phyloP scores from a whole-genome alignment of 768 basidiomycete species.

The Lactifluus subvellereus region DNA sequence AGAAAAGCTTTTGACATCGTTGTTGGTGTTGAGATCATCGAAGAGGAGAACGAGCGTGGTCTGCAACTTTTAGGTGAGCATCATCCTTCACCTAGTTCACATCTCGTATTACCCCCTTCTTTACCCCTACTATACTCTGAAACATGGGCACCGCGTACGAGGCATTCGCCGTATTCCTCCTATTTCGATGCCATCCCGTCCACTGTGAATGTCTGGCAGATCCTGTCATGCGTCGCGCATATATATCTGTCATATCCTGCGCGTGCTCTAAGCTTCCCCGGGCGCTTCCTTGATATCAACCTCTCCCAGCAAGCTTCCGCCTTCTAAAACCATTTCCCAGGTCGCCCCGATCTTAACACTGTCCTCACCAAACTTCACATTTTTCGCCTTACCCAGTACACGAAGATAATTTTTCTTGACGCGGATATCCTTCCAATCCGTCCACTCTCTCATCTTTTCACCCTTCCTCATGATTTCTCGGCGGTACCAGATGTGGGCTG shows the following conservation, averaged over 20 bases:
- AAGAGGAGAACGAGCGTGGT: constrained; percentile 56
- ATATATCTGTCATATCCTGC: neutral
- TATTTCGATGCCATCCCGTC: neutral
- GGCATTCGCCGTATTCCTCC: neutral
- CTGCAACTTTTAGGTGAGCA: constrained; percentile 78
- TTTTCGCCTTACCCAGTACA: constrained; percentile 84
- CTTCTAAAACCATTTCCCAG: constrained; percentile 37
- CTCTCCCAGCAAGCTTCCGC: neutral
- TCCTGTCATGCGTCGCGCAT: neutral
- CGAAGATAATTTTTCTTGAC: constrained; percentile 86
- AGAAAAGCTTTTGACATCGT: constrained; percentile 78
- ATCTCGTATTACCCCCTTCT: neutral
- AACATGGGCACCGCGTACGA: neutral
- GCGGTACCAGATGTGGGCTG: constrained; percentile 97
- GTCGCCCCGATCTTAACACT: constrained; percentile 87
- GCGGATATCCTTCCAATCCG: constrained; percentile 86
- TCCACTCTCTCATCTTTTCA: constrained; percentile 90
- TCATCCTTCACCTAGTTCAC: neutral
- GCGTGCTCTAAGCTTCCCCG: neutral
- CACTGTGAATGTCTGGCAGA: neutral
- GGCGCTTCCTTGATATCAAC: neutral
- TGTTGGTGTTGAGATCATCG: constrained; percentile 87
- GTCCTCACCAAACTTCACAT: constrained; percentile 96
- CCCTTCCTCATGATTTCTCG: constrained; percentile 74
- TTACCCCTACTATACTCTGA: neutral